Evolutionary conservation across 345 rosid species (phyloP), one percentile per base, ranked within the genome.

Genomic region (Kandelia obovata): DNA sequence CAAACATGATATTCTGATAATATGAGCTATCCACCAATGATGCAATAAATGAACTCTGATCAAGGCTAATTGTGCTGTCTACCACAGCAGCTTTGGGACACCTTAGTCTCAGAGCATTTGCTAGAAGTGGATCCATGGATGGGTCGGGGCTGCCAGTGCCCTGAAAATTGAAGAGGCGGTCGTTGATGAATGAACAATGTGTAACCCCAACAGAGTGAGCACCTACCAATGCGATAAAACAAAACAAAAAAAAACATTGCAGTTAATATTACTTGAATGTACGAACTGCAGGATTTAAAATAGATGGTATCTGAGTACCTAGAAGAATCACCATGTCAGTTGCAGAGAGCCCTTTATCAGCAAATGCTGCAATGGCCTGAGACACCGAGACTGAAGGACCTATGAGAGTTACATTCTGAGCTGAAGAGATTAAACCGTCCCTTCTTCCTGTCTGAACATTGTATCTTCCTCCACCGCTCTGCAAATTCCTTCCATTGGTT

Each of bases 391-490:
- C 69, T 1, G 79, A 70, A 37, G 88, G 90, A 46, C 80, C 81
- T 0, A 87, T 87, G 11, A 91, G 79, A 20, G 71, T 58, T 15
- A 83, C 90, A 9, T 82, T 81, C 7, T 51, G 23, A 30, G 70
- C 77, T 60, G 56, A 73, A 0, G 95, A 88, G 19, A 66, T 73
- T 2, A 77, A 58, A 37, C 92, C 88, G 25, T 91, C 92, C 8
- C 85, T 85, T 30, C 92, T 82, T 35, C 94, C 97, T 2, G 89
- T 87, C 53, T 87, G 72, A 56, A 88, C 85, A 23, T 52, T 60
- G 67, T 87, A 88, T 64, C 83, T 75, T 23, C 74, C 84, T 46
- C 83, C 84, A 31, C 77, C 79, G 62, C 79, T 77, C 86, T 86
- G 71, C 73, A 64, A 55, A 10, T 28, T 37, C 43, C 23, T 21